Evolutionary conservation across 768 basidiomycete species (phyloP).

Genomic region (Cubamyces lactineus): DNA sequence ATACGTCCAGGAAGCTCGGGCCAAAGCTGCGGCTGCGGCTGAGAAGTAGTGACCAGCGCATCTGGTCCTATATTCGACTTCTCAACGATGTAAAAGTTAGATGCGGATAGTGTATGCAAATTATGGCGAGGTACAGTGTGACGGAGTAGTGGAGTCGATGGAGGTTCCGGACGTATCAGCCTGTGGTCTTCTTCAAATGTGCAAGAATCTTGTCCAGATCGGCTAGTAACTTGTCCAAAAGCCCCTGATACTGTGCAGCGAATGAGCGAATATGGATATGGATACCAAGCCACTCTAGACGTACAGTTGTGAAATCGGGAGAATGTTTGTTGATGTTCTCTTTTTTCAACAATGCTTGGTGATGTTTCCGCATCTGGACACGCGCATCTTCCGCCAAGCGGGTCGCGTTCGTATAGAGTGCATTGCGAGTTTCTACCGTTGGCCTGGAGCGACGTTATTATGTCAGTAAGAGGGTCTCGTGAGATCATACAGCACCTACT

Average conservation of each 20-base stretch:
- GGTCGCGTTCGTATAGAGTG: conserved; percentile 55
- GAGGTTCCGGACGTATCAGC: conserved; percentile 2
- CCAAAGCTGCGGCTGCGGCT: too few relatives aligned
- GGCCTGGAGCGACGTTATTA: conserved; percentile 49
- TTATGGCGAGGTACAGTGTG: background rate
- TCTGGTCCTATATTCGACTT: too few relatives aligned
- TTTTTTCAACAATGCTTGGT: conserved; percentile 66
- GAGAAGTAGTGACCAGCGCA: too few relatives aligned
- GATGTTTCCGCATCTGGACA: conserved; percentile 73
- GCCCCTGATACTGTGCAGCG: conserved; percentile 66
- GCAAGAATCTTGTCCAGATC: conserved; percentile 71
- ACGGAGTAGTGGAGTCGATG: background rate
- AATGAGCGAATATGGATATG: background rate
- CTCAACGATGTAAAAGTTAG: too few relatives aligned
- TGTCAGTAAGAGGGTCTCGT: background rate
- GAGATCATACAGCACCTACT: conserved; percentile 45
- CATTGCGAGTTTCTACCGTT: conserved; percentile 70
- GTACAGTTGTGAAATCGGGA: conserved; percentile 69
- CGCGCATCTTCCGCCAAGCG: conserved; percentile 77
- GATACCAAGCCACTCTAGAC: conserved; percentile 24
- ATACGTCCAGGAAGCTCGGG: too few relatives aligned
- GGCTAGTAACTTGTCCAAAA: conserved; percentile 60
- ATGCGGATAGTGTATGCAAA: too few relatives aligned
- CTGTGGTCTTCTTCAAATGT: conserved; percentile 62
- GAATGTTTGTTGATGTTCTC: conserved; percentile 73